Conservation (phyloP, 495 filamentous ascomycete genomes). For the Talaromyces stipitatus region DNA sequence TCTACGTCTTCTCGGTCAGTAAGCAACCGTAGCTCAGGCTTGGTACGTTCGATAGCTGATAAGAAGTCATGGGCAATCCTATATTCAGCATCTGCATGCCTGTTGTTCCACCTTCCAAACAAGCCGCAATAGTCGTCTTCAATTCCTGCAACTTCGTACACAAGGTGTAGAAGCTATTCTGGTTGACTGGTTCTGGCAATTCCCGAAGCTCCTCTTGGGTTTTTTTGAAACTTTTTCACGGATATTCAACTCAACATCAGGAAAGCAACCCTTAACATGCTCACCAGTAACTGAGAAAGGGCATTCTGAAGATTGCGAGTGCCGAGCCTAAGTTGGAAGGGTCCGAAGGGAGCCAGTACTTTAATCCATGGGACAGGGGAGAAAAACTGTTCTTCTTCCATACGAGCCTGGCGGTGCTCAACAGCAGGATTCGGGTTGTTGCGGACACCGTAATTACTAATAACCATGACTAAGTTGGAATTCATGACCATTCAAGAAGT, state of each 20-base stretch:
- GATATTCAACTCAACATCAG: conserved; percentile 51
- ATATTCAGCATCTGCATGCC: conserved; percentile 27
- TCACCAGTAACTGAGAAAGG: conserved; percentile 46
- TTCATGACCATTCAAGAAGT: conserved; percentile 46
- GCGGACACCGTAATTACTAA: conserved; percentile 60
- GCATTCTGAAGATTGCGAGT: conserved; percentile 46
- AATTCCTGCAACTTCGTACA: conserved; percentile 27
- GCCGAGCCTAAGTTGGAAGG: conserved; percentile 48
- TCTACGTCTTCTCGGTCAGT: conserved; percentile 3
- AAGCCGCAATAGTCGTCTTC: conserved; percentile 17
- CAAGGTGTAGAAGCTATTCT: conserved; percentile 27
- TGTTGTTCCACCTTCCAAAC: conserved; percentile 28
- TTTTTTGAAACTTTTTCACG: conserved; percentile 31
- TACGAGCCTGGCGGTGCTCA: conserved; percentile 44
- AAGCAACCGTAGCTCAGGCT: conserved; percentile 23
- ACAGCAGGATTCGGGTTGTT: conserved; percentile 45
- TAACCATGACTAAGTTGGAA: conserved; percentile 57
- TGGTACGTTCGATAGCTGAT: conserved; percentile 21
- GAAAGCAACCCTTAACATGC: conserved; percentile 54
- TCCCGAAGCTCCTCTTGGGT: conserved; percentile 40
- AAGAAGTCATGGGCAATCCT: conserved; percentile 28
- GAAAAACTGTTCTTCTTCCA: conserved; percentile 57
- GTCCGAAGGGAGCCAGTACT: conserved; percentile 34
- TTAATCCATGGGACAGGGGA: conserved; percentile 35
- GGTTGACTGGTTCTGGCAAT: conserved; percentile 48